Evolutionary conservation across 768 basidiomycete species (phyloP).

Genomic region (Cubamyces sp.): DNA sequence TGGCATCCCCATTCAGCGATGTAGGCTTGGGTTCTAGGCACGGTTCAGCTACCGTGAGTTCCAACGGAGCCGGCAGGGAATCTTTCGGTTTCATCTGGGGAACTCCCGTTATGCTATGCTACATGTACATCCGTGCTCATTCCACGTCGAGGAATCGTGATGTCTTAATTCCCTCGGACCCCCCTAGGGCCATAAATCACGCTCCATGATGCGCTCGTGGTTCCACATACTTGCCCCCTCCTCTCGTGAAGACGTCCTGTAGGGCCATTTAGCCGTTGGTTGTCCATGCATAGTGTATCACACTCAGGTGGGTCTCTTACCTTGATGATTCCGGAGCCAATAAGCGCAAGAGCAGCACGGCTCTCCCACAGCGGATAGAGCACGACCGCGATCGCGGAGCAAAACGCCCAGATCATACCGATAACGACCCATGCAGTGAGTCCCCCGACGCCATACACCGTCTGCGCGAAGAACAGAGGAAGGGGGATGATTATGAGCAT

Average conservation of each 20-base stretch:
- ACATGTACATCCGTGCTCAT: too few species aligned
- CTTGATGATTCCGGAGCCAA: conserved; percentile 65
- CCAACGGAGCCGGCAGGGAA: too few species aligned
- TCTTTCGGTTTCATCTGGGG: too few species aligned
- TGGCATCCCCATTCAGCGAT: too few species aligned
- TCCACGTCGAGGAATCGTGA: too few species aligned
- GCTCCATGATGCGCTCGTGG: neutral
- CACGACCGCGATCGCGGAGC: conserved; percentile 74
- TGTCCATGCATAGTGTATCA: neutral
- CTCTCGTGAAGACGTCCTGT: conserved; percentile 47
- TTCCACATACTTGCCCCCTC: conserved; percentile 44
- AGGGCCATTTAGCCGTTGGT: neutral
- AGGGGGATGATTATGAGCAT: conserved; percentile 80
- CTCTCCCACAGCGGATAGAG: conserved; percentile 90
- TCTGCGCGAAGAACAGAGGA: conserved; percentile 83
- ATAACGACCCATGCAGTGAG: conserved; percentile 81
- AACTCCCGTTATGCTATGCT: too few species aligned
- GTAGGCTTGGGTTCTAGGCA: too few species aligned
- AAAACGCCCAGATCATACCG: conserved; percentile 84
- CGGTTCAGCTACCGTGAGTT: too few species aligned
- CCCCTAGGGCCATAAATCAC: neutral
- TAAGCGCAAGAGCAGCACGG: conserved; percentile 61
- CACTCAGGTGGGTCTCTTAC: conserved; percentile 43
- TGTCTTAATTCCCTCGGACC: too few species aligned
- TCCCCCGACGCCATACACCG: conserved; percentile 66